Percentiles rank a stretch among this genome's conserved stretches.
Conservation (phyloP, 768 basidiomycete species). For the Agrocybe pediades region DNA sequence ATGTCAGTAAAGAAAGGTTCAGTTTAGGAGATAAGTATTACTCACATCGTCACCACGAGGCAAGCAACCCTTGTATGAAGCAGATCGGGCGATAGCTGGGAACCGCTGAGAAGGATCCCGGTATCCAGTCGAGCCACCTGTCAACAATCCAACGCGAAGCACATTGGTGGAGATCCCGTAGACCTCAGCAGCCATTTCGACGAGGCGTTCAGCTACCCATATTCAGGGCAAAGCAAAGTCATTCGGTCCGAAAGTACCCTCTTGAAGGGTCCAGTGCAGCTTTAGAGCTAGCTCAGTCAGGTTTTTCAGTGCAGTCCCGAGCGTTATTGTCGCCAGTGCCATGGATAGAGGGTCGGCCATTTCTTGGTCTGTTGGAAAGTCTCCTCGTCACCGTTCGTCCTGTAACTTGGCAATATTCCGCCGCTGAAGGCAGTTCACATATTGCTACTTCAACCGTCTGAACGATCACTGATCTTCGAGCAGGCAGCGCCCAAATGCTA, state of each 20-base stretch:
- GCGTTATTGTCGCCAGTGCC: not conserved
- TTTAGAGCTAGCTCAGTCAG: not conserved
- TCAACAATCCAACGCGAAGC: slow-evolving; percentile 40
- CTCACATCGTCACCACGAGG: slow-evolving; percentile 30
- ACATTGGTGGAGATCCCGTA: slow-evolving; percentile 29
- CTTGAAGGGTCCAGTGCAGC: not conserved
- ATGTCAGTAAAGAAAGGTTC: not conserved
- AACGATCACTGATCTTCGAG: too few species aligned
- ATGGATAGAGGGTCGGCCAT: not conserved
- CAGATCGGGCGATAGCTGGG: slow-evolving; percentile 34
- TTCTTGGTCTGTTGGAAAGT: too few species aligned
- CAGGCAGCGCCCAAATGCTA: too few species aligned
- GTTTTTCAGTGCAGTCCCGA: not conserved
- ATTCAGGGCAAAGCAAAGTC: too few species aligned
- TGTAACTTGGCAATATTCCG: too few species aligned
- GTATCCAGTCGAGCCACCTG: slow-evolving; percentile 33
- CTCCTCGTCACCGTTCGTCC: too few species aligned
- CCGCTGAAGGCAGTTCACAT: too few species aligned
- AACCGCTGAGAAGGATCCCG: slow-evolving; percentile 45
- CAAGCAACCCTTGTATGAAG: slow-evolving; percentile 25
- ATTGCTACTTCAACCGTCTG: too few species aligned
- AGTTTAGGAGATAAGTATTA: not conserved
- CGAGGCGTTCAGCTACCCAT: slow-evolving; percentile 43
- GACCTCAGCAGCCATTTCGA: slow-evolving; percentile 27
- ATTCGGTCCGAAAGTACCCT: too few species aligned